Base-by-base conservation (phyloP, 225 moss, liverwort and hornwort genomes). In the Anthoceros angustus region DNA sequence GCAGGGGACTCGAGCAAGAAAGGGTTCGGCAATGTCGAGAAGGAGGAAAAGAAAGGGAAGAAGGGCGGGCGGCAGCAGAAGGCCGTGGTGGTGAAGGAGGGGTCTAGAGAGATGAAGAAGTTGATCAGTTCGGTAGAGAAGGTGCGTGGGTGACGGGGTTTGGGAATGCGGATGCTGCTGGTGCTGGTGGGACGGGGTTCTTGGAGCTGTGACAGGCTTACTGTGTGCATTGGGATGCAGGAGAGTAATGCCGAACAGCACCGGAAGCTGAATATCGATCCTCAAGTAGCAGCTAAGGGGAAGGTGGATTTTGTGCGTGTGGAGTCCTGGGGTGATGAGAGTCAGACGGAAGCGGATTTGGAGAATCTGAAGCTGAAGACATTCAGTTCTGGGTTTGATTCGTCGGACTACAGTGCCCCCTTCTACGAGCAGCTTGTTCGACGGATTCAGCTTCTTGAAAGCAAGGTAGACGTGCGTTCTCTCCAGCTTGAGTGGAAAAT, bases 391-490 rank as follows among this genome's bases (percentile, higher is more conserved):
- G 80, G 91, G 62, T 92, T 81, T 42, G 83, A 83, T 72, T 84
- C 90, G 41, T 42, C 66, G 0, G 83, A 77, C 49, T 71, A 48
- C 41, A 62, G 18, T 66, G 79, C 72, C 63, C 88, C 91, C 39
- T 88, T 95, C 46, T 95, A 91, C 55, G 95, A 91, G 65, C 92
- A 95, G 74, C 91, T 95, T 66, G 95, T 95, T 62, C 88, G 88
- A 64, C 83, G 95, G 68, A 75, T 95, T 64, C 95, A 95, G 70
- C 91, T 95, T 63, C 69, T 95, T 72, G 95, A 95, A 66, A 91
- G 91, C 63, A 95, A 95, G 91, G 95, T 95, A 68, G 5, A 38
- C 12, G 23, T 3, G 25, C 32, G 20, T 5, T 46, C 14, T 24
- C 21, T 15, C 63, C 32, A 32, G 63, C 21, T 24, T 23, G 11